Evolutionary conservation across 441 rosid genomes (phyloP), one percentile per base, ranked within the genome.

Genomic region (Pelargonium myrrhifolium): DNA sequence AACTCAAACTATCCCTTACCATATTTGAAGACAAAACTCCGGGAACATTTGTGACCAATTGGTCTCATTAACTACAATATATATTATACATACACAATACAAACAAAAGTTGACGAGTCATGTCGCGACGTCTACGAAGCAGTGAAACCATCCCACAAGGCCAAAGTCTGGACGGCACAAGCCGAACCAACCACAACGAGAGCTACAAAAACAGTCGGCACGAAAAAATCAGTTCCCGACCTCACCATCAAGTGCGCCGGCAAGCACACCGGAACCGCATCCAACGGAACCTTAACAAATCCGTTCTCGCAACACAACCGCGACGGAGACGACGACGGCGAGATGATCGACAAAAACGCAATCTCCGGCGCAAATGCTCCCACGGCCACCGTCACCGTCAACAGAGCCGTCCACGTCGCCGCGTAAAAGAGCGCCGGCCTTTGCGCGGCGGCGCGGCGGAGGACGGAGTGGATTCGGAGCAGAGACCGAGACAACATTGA

Each of bases 371-470:
- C 56, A 49, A 49, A n/a, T 49, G 56, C 15, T 49, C 56, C 56
- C 18, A 49, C 20, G 56, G 56, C 56, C 21, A 49, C 56, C 8
- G 21, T 15, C 56, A 12, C 18, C 56, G 56, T 49, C 56, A 49
- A n/a, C 20, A 15, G 18, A 49, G 35, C 35, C 35, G 97, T 90
- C 98, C 96, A 93, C 3, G 85, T 74, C 49, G 79, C 84, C 42
- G 97, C 96, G 77, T 90, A 86, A 51, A 87, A 72, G 28, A 90
- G 75, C 11, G 84, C 65, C 6, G 96, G 93, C 83, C 84, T 74
- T 65, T 87, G 80, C 22, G 77, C 65, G 12, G 78, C 15, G 84
- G 84, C 47, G 17, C 35, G 4, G 35, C 35, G 35, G 5, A 31
- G 6, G 35, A 31, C 4, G 35, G 35, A 31, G 35, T 31, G 35